These are phyloP conservation scores for Penicillium digitatum DNA, from an alignment of 2,329 filamentous ascomycete genomes.

Conservation along the genomic window DNA sequence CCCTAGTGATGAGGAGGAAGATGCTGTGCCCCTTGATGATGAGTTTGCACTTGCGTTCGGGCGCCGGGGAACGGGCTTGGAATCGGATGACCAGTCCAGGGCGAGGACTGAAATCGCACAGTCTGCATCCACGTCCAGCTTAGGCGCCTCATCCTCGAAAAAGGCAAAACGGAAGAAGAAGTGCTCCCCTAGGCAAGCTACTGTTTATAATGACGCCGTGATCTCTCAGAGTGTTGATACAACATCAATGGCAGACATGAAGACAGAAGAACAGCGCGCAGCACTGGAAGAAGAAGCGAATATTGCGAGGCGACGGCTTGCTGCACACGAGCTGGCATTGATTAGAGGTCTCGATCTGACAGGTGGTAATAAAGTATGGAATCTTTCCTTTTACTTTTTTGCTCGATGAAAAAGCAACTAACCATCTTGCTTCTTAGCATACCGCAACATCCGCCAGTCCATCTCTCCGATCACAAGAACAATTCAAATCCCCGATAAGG, in stretches of 20 bases:
- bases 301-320: conserved; percentile 51
- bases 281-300: conserved; percentile 55
- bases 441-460: background rate
- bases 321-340: conserved; percentile 54
- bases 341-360: conserved; percentile 48
- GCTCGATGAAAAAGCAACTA: background rate
- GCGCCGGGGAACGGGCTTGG: conserved; percentile 57
- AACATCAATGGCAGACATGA: conserved; percentile 53
- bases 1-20: conserved; percentile 87
- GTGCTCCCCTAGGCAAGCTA: conserved; percentile 25
- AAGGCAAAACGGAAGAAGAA: conserved; percentile 40
- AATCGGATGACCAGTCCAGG: conserved; percentile 66
- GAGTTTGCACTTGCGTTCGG: conserved; percentile 84
- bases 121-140: conserved; percentile 46
- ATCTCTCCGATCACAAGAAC: conserved; percentile 8
- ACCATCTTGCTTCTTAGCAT: conserved; percentile 7
- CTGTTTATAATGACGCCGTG: conserved; percentile 25
- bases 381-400: background rate
- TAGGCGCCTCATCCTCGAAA: conserved; percentile 44
- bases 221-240: conserved; percentile 33
- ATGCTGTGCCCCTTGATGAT: conserved; percentile 87
- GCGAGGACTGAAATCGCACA: conserved; percentile 50
- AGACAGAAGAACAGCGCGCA: conserved; percentile 54
- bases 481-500: background rate
- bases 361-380: conserved; percentile 29